These are phyloP conservation scores for Dioszegia hungarica DNA, from an alignment of 768 basidiomycete species.

Conservation along the genomic window DNA sequence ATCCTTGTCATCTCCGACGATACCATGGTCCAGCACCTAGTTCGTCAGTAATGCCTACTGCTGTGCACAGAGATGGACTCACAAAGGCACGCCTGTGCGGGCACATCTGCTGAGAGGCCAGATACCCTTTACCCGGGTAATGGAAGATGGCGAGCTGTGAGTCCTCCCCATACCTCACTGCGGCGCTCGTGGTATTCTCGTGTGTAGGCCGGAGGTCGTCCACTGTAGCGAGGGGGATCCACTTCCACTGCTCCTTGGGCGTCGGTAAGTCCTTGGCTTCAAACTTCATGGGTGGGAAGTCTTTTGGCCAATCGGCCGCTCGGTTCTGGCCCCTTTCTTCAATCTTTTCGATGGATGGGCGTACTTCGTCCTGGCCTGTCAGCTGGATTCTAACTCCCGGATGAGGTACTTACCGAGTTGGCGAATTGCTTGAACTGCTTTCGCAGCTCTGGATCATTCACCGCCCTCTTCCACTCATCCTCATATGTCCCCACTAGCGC, in stretches of 20 bases:
- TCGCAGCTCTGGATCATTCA: slow-evolving; percentile 55
- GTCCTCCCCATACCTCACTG: slow-evolving; percentile 30
- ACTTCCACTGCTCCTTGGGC: slow-evolving; percentile 58
- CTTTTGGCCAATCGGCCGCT: slow-evolving; percentile 67
- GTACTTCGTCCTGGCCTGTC: slow-evolving; percentile 52
- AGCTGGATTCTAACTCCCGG: background rate
- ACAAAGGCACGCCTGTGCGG: slow-evolving; percentile 60
- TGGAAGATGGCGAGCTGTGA: slow-evolving; percentile 67
- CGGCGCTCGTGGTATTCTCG: slow-evolving; percentile 54
- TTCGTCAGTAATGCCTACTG: no score
- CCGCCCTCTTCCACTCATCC: slow-evolving; percentile 67
- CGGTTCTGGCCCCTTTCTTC: slow-evolving; percentile 61
- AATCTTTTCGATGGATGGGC: slow-evolving; percentile 55
- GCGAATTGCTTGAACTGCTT: slow-evolving; percentile 62
- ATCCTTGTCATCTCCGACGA: slow-evolving; percentile 62
- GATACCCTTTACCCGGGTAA: slow-evolving; percentile 59
- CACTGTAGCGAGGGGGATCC: slow-evolving; percentile 55
- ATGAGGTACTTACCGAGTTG: slow-evolving; percentile 54
- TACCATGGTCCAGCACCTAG: slow-evolving; percentile 57
- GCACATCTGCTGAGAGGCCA: slow-evolving; percentile 65
- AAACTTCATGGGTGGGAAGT: slow-evolving; percentile 50
- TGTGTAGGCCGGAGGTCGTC: slow-evolving; percentile 55
- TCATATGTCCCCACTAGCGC: slow-evolving; percentile 62
- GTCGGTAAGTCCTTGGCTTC: slow-evolving; percentile 50
- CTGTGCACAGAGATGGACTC: no score